Percentiles rank a stretch among this genome's conserved stretches.
These are phyloP conservation scores for Peronosclerospora sorghi DNA, from an alignment of 352 stramenopile species.

Conservation along the genomic window DNA sequence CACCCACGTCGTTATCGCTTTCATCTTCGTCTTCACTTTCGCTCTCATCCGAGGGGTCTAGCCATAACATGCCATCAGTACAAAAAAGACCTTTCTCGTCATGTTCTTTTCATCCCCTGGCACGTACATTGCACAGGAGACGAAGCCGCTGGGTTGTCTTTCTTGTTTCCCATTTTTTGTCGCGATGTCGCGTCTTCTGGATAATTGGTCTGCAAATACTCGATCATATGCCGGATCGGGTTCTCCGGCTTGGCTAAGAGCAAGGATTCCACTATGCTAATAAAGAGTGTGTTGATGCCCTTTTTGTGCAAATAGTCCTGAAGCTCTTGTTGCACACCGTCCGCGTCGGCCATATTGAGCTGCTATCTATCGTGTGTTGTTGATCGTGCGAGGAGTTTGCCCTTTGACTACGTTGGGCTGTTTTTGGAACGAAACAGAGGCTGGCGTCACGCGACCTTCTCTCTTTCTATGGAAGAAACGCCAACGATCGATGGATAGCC, in stretches of 20 bases:
- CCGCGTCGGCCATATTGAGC: slow-evolving; percentile 65
- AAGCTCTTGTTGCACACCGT: slow-evolving; percentile 84
- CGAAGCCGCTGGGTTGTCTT: slow-evolving; percentile 37
- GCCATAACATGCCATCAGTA: background rate
- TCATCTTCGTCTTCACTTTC: slow-evolving; percentile 84
- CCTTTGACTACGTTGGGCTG: background rate
- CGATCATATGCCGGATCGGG: slow-evolving; percentile 81
- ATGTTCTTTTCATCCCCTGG: background rate
- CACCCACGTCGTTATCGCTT: slow-evolving; percentile 58
- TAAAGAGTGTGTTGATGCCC: slow-evolving; percentile 88
- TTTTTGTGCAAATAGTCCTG: slow-evolving; percentile 88
- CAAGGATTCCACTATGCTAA: slow-evolving; percentile 87
- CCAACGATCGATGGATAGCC: no score
- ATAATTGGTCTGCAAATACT: slow-evolving; percentile 85
- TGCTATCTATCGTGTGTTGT: background rate
- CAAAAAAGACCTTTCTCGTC: slow-evolving; percentile 1
- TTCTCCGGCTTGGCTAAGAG: slow-evolving; percentile 85
- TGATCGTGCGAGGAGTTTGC: no score
- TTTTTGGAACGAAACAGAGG: slow-evolving; percentile 17
- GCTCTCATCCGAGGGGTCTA: slow-evolving; percentile 78
- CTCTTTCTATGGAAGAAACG: no score
- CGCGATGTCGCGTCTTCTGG: slow-evolving; percentile 59
- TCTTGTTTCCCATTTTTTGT: slow-evolving; percentile 29
- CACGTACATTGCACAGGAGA: slow-evolving; percentile 20
- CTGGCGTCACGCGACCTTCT: slow-evolving; percentile 10